Evolutionary conservation across 2,329 filamentous ascomycete species (phyloP), one percentile per base, ranked within the genome.

Genomic region (Hirsutella thompsonii): DNA sequence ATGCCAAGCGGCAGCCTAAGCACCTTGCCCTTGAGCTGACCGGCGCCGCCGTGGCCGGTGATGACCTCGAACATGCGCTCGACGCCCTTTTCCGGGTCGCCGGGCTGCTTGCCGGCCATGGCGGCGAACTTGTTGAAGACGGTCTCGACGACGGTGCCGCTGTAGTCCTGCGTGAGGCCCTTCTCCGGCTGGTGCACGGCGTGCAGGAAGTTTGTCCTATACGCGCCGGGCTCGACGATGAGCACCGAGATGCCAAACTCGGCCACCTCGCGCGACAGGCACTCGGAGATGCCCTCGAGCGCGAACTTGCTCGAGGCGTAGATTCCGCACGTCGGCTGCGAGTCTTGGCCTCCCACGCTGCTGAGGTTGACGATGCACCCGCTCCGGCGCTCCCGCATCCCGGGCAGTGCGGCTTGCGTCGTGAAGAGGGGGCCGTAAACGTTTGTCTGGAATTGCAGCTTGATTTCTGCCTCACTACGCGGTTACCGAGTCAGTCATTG

Each of bases 151-250:
- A 50, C 46, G 2, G 51, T 55, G 18, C 49, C 55, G 35, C 56
- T 45, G 40, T 63, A 63, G 1, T 49, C 46, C 5, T 44, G 48
- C 9, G 49, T 45, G 2, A 48, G 46, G 10, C 47, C 45, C 36
- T 19, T 36, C 16, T 19, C 16, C 34, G 34, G 26, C 26, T 38
- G 20, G 33, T 21, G 29, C 37, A 32, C 36, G 38, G 52, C 51
- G 33, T 43, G 43, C 19, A 70, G 52, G 41, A 71, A 65, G n/a
- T 63, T 63, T 10, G 69, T 73, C 3, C 69, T 58, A 45, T 71
- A 74, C 32, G 61, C 64, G 2, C 70, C 70, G 1, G 67, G 68
- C 48, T 73, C 68, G 18, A 73, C 55, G 11, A 68, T 55, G 3
- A 64, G 59, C 14, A 65, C 64, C 11, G 52, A 40, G 41, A 74